Evolutionary conservation across 1,284 basidiomycete species (phyloP).

Genomic region (Sporisorium iseilematis-ciliati): DNA sequence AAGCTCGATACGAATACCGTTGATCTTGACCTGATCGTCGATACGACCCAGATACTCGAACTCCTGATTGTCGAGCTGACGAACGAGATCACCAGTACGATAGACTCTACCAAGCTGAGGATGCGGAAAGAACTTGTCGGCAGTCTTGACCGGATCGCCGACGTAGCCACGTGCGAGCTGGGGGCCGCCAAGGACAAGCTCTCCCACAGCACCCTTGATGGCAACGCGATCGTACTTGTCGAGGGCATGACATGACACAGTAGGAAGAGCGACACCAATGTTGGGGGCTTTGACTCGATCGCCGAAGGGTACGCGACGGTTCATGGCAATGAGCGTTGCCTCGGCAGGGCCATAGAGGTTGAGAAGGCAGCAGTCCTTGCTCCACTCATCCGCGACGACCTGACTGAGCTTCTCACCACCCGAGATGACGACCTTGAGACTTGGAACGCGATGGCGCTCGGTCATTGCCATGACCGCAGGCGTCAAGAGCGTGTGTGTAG

Average conservation of each 20-base stretch:
- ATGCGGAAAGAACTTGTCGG: conserved; percentile 66
- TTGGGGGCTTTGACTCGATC: conserved; percentile 70
- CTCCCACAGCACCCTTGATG: conserved; percentile 70
- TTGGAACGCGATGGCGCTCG: conserved; percentile 60
- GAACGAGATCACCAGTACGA: conserved; percentile 67
- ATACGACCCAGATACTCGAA: conserved; percentile 70
- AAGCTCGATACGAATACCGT: conserved; percentile 71
- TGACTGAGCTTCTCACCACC: conserved; percentile 71
- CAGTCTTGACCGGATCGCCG: conserved; percentile 65
- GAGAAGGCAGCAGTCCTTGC: conserved; percentile 65
- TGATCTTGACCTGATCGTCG: conserved; percentile 71
- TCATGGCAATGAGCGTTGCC: conserved; percentile 67
- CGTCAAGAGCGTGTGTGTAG: conserved; percentile 68
- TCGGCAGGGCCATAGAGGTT: conserved; percentile 69
- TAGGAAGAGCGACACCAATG: conserved; percentile 69
- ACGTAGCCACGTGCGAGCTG: conserved; percentile 67
- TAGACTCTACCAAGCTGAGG: conserved; percentile 64
- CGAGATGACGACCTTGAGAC: conserved; percentile 69
- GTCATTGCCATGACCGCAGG: conserved; percentile 70
- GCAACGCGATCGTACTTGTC: conserved; percentile 62
- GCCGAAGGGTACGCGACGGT: conserved; percentile 59
- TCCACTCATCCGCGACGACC: conserved; percentile 70
- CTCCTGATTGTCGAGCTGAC: conserved; percentile 66
- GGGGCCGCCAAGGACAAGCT: conserved; percentile 66
- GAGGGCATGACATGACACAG: conserved; percentile 66